Base-by-base conservation (phyloP, 352 stramenopile genomes). In the Pythium rishiriense region DNA sequence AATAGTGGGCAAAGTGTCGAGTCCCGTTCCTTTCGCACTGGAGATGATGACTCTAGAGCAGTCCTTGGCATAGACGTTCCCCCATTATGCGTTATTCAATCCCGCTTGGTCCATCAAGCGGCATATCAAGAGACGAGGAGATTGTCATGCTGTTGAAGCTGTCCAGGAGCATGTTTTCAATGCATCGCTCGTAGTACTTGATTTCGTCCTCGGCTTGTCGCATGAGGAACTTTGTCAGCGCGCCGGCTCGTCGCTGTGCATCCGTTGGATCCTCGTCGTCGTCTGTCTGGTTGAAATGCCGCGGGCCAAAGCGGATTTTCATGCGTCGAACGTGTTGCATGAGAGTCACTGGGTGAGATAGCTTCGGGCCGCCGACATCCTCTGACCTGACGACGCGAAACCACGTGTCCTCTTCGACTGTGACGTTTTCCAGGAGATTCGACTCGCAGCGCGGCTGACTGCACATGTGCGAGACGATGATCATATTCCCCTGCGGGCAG, bases 331-430 rank as follows among this genome's bases (percentile, higher is more conserved):
- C 59, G 41, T 68, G 62, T 26, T 68, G 62, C 7, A 63, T 22
- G 3, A 68, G 9, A 11, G 43, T 62, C 4, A 68, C 35, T n/a
- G 52, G 62, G 4, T 49, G 46, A n/a, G 33, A 8, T 8, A 68
- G 28, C 7, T 37, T 2, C 8, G 62, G 31, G 17, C 39, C 33
- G 14, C 62, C 62, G 1, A 68, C 8, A 14, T 21, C 28, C 2
- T 56, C 28, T 9, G 62, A 33, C 14, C 51, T 53, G 0, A 50
- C 62, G 1, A 69, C 15, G 1, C 62, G 53, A 0, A 56, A 14
- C 62, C 53, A 69, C 28, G 51, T 42, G 28, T 63, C 62, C 45
- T 69, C 62, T n/a, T 69, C 46, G 0, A 69, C 4, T 5, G 14
- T 12, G 0, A 56, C 28, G 35, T 54, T 19, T 19, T 60, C 54